A percentile compares a stretch with the other conserved stretches of the same genome.
Evolutionary conservation across 2,329 filamentous ascomycete species (phyloP).

Genomic region (Colletotrichum navitas): DNA sequence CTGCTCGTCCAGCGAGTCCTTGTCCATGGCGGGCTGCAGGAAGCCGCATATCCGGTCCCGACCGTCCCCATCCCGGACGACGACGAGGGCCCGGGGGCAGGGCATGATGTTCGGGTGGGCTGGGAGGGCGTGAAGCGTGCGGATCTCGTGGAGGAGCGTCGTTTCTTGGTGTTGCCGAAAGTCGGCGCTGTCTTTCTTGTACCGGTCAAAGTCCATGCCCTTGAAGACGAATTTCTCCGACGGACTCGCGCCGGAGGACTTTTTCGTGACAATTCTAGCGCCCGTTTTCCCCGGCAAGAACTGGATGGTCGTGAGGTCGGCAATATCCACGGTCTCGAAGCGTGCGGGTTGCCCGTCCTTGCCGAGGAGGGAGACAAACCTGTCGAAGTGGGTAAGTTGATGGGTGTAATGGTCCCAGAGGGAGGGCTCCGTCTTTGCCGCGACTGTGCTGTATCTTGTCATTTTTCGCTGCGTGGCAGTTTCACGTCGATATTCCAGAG

Average conservation of each 20-base stretch:
- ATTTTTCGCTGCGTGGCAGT: background rate
- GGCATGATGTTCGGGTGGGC: constrained; percentile 44
- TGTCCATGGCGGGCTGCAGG: constrained; percentile 39
- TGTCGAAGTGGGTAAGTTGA: constrained; percentile 31
- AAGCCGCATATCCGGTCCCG: constrained; percentile 41
- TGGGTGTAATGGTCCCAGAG: constrained; percentile 29
- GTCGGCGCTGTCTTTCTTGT: constrained; percentile 17
- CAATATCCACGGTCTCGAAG: constrained; percentile 34
- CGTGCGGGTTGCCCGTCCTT: background rate
- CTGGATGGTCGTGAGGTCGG: constrained; percentile 23
- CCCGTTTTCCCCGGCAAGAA: constrained; percentile 41
- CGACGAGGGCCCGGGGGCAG: constrained; percentile 35
- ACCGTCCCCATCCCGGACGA: constrained; percentile 18
- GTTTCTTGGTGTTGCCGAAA: constrained; percentile 34
- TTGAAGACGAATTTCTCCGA: constrained; percentile 41
- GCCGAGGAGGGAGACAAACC: constrained; percentile 12
- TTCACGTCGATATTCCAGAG: no score
- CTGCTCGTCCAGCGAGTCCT: constrained; percentile 38
- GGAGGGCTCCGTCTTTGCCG: background rate
- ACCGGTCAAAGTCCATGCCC: constrained; percentile 39
- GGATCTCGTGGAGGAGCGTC: constrained; percentile 43
- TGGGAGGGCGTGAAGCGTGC: constrained; percentile 37
- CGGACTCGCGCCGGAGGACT: background rate
- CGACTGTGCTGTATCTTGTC: background rate
- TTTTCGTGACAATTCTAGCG: constrained; percentile 30